These are phyloP conservation scores for Glycyrrhiza uralensis DNA, from an alignment of 306 rosid genomes.

Conservation along the genomic window DNA sequence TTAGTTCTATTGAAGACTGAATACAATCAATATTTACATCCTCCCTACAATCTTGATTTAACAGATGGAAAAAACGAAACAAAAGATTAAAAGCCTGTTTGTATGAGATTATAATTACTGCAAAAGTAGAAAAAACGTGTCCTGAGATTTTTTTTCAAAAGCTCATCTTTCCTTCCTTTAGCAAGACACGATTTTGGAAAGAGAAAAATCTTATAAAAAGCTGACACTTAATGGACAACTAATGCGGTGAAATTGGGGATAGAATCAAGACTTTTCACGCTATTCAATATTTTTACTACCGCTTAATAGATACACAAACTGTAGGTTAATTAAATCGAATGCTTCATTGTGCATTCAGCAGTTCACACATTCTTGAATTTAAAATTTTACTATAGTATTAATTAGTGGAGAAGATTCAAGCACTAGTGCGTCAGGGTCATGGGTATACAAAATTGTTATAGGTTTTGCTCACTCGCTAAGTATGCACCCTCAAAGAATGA, in stretches of 20 bases:
- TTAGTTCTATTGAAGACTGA: background rate
- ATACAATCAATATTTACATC: background rate
- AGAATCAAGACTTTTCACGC: background rate
- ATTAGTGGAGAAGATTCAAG: background rate
- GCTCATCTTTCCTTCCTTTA: too few species aligned
- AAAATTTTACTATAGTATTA: background rate
- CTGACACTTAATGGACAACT: too few species aligned
- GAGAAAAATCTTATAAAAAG: too few species aligned
- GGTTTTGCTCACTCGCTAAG: slow-evolving; percentile 23
- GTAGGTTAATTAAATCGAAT: background rate
- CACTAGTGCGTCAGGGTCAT: background rate
- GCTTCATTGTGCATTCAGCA: background rate
- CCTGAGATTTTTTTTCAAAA: too few species aligned
- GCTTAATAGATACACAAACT: background rate
- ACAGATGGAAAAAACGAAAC: background rate
- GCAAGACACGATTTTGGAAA: too few species aligned
- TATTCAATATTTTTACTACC: background rate
- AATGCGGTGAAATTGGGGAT: background rate
- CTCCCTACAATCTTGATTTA: background rate
- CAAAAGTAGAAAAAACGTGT: too few species aligned
- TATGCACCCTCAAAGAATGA: background rate
- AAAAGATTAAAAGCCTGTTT: too few species aligned
- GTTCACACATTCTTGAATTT: background rate
- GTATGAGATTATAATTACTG: too few species aligned
- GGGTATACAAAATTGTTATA: background rate